Evolutionary conservation across 139 green algal species (phyloP).

Genomic region (Coelastrella sp.): DNA sequence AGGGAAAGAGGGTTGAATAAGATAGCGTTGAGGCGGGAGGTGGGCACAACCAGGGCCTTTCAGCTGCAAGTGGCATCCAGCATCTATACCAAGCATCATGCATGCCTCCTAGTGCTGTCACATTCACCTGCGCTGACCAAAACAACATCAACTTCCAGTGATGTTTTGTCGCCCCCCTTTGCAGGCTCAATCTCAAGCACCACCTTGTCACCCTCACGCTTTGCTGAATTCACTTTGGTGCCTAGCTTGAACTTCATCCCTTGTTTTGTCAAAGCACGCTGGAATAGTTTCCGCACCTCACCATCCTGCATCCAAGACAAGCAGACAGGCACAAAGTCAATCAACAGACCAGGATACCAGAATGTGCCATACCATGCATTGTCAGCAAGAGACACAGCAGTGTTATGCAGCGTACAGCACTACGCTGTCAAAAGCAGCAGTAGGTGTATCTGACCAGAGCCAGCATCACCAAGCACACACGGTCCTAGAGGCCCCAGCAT

Average conservation of each 20-base stretch:
- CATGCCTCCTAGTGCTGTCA: no score
- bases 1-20: no score
- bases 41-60: no score
- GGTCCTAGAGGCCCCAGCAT: background rate
- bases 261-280: slow-evolving; percentile 96
- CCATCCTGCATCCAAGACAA: slow-evolving; percentile 68
- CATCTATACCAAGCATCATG: no score
- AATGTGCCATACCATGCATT: background rate
- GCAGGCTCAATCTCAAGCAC: slow-evolving; percentile 69
- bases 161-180: slow-evolving; percentile 80
- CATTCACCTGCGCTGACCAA: slow-evolving; percentile 96
- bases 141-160: slow-evolving; percentile 90
- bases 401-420: no score
- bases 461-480: background rate
- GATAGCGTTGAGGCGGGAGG: no score
- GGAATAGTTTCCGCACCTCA: slow-evolving; percentile 91
- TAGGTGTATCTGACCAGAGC: no score
- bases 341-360: background rate
- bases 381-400: no score
- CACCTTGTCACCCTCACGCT: slow-evolving; percentile 70
- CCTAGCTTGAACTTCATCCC: slow-evolving; percentile 98
- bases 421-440: no score
- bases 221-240: slow-evolving; percentile 83
- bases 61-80: background rate
- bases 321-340: background rate